Evolutionary conservation across 2,329 filamentous ascomycete species (phyloP).

Genomic region (Aspergillus versicolor): DNA sequence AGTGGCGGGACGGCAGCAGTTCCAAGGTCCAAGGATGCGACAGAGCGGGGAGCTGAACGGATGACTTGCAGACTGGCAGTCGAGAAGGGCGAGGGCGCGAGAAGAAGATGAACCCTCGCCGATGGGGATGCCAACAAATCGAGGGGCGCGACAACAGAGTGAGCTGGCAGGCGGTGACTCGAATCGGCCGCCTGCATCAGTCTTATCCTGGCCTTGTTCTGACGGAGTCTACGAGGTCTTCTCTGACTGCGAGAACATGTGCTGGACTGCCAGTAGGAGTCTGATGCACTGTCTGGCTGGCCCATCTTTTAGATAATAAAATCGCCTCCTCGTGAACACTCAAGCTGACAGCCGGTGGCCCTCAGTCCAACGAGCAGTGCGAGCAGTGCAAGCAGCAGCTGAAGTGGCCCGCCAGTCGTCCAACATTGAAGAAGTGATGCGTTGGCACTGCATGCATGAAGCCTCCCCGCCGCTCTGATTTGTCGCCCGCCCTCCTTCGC

Average conservation of each 20-base stretch:
- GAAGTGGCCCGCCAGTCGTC: not conserved
- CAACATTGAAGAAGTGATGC: slow-evolving; percentile 16
- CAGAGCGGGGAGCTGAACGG: slow-evolving; percentile 9
- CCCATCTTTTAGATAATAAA: too few relatives aligned
- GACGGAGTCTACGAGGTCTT: too few relatives aligned
- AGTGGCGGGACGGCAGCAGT: not conserved
- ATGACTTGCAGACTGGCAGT: slow-evolving; percentile 19
- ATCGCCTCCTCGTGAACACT: not conserved
- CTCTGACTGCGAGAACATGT: not conserved
- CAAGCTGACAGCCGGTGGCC: not conserved
- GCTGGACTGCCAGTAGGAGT: not conserved
- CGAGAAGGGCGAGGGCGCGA: slow-evolving; percentile 4
- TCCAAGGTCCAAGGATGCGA: not conserved
- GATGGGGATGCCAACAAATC: slow-evolving; percentile 18
- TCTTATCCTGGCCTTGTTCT: too few relatives aligned
- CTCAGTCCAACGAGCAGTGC: not conserved
- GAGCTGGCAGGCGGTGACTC: slow-evolving; percentile 25
- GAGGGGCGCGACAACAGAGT: slow-evolving; percentile 5
- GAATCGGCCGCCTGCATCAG: slow-evolving; percentile 31
- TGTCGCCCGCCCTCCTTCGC: slow-evolving; percentile 27
- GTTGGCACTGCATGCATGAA: slow-evolving; percentile 36
- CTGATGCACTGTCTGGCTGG: not conserved
- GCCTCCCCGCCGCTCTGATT: slow-evolving; percentile 27
- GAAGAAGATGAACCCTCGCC: slow-evolving; percentile 1
- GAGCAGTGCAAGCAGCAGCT: not conserved